Evolutionary conservation across 2,329 filamentous ascomycete genomes (phyloP).

Genomic region (Teratosphaeria gauchensis): DNA sequence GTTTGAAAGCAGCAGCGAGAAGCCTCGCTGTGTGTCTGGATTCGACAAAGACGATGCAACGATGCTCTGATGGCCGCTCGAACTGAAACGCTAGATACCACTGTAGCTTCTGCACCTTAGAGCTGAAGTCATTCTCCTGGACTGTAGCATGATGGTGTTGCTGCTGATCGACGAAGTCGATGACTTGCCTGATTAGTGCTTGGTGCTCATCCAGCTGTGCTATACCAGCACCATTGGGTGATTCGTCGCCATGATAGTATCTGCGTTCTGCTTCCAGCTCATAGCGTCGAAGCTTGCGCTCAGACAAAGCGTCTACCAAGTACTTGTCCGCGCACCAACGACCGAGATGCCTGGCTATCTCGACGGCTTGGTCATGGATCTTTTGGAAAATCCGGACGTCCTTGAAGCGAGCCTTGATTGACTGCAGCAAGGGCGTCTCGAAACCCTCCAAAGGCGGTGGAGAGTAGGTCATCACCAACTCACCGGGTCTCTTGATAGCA

Average conservation of each 20-base stretch:
- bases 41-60: constrained; percentile 83
- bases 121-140: constrained; percentile 45
- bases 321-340: constrained; percentile 76
- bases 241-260: constrained; percentile 21
- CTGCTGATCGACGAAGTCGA: constrained; percentile 28
- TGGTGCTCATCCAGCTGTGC: constrained; percentile 45
- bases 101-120: constrained; percentile 60
- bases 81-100: constrained; percentile 56
- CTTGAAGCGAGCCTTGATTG: constrained; percentile 45
- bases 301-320: constrained; percentile 15
- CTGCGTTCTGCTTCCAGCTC: constrained; percentile 18
- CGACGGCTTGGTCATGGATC: constrained; percentile 49
- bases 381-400: constrained; percentile 45
- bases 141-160: constrained; percentile 4
- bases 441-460: constrained; percentile 39
- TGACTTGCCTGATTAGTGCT: constrained; percentile 48
- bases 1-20: constrained; percentile 56
- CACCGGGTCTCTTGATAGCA: constrained; percentile 48
- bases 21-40: constrained; percentile 67
- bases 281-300: constrained; percentile 15
- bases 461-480: constrained; percentile 51
- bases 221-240: constrained; percentile 3
- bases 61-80: constrained; percentile 44
- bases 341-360: constrained; percentile 59
- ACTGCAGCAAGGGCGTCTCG: constrained; percentile 55